Conservation (phyloP, 2,329 filamentous ascomycete genomes). For the Microsporum canis region DNA sequence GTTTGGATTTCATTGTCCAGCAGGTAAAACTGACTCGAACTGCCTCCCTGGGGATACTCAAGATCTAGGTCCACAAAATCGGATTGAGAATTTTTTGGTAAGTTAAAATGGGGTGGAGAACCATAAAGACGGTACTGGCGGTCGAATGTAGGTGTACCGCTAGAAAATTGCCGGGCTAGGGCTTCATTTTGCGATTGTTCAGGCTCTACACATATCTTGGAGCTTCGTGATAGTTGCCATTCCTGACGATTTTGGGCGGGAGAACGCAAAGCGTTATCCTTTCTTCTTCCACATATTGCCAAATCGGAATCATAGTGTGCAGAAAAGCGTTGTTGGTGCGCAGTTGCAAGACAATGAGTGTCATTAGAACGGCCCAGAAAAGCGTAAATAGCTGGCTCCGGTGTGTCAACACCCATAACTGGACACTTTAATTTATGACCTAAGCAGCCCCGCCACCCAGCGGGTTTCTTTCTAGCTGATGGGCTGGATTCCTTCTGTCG, state of each 20-base stretch:
- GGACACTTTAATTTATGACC: background rate
- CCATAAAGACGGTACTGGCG: background rate
- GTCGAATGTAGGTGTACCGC: background rate
- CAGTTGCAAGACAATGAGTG: no score
- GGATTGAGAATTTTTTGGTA: background rate
- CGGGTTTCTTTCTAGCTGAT: background rate
- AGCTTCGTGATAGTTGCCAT: background rate
- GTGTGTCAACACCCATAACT: background rate
- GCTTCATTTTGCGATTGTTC: background rate
- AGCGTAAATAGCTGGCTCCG: background rate
- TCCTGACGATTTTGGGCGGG: background rate
- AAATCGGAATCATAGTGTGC: background rate
- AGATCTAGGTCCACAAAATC: background rate
- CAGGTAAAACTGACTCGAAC: background rate
- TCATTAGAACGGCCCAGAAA: background rate
- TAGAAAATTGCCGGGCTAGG: background rate
- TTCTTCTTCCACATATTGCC: background rate
- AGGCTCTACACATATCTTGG: background rate
- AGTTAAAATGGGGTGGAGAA: background rate
- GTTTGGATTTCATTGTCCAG: background rate
- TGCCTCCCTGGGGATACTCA: background rate
- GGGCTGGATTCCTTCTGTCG: no score
- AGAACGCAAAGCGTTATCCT: background rate
- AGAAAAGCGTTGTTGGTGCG: background rate
- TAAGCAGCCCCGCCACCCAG: background rate